Evolutionary conservation across 75 land plant genomes (phyloP), one percentile per base, ranked within the genome.

Genomic region (Cunninghamia lanceolata): DNA sequence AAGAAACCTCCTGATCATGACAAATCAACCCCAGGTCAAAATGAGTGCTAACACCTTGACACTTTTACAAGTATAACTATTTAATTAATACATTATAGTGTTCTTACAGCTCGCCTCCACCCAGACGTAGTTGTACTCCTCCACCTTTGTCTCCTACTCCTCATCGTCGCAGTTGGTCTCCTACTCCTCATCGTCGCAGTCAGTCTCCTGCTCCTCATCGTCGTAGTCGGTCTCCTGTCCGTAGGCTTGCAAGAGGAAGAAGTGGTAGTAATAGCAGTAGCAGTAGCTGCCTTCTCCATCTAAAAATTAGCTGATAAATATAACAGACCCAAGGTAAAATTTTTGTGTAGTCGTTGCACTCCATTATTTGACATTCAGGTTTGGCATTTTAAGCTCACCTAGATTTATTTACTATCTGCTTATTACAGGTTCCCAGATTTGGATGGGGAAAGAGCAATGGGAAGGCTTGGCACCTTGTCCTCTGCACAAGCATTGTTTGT

Each of bases 221-320:
- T 14, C 93, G 96, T 32, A 92, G 93, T 38, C 96, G 96, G 25
- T 95, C 99, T 40, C 97, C 99, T 43, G 89, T 93, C 73, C 92
- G 99, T 45, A 89, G 99, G 90, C 90, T 91, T 28, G 52, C 82
- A 40, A 90, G 93, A 50, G 92, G 91, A 63, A 95, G 92, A 88
- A 95, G 96, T 86, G 90, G 89, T 75, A 93, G 93, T 86, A 89
- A 87, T 52, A 91, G 93, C 83, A 86, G 96, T 85, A 92, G 94
- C 90, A 96, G 96, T 86, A 86, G 93, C 86, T 92, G 0, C 82
- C 82, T 21, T 38, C 80, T 80, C 82, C 43, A 45, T 80, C 50
- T 80, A 45, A 80, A 71, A 80, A 45, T 28, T 80, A 45, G 13
- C 47, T 2, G 32, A n/a, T 80, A n/a, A n/a, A 1, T 25, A 28